Conservation (phyloP, 306 rosid genomes). For the Dryas drummondii region DNA sequence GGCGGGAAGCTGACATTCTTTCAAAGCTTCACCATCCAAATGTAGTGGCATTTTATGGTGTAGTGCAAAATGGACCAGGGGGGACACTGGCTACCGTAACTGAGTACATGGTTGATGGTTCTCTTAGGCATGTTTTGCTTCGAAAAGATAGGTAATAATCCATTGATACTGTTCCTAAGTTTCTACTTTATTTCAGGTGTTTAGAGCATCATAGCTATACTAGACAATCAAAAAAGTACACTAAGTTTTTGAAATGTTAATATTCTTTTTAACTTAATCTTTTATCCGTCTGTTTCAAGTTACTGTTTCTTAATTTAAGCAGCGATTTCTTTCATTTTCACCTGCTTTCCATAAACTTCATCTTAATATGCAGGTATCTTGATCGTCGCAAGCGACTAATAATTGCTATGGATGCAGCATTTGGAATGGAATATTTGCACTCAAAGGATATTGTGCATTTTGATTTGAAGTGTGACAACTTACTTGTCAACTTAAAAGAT, state of each 20-base stretch:
- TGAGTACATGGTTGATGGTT: slow-evolving; percentile 90
- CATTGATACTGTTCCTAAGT: background rate
- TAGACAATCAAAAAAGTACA: background rate
- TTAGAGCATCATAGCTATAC: background rate
- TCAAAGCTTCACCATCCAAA: slow-evolving; percentile 96
- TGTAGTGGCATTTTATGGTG: slow-evolving; percentile 91
- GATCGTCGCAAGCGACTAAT: slow-evolving; percentile 85
- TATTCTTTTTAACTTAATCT: background rate
- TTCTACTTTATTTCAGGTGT: background rate
- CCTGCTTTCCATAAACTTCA: slow-evolving; percentile 21
- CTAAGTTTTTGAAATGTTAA: background rate
- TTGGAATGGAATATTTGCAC: slow-evolving; percentile 95
- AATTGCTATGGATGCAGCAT: slow-evolving; percentile 94
- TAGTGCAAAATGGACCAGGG: slow-evolving; percentile 91
- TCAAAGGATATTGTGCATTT: slow-evolving; percentile 83
- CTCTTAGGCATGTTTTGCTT: slow-evolving; percentile 83
- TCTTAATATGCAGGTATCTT: slow-evolving; percentile 58
- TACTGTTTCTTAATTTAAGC: slow-evolving; percentile 6
- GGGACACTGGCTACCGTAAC: slow-evolving; percentile 82
- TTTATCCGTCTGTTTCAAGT: background rate
- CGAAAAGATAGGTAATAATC: slow-evolving; percentile 74
- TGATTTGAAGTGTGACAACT: slow-evolving; percentile 90
- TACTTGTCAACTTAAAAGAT: slow-evolving; percentile 87
- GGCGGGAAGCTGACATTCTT: slow-evolving; percentile 93
- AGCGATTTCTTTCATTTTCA: background rate